Base-by-base conservation (phyloP, 1,139 yeast species). In the Kodamaea ohmeri region DNA sequence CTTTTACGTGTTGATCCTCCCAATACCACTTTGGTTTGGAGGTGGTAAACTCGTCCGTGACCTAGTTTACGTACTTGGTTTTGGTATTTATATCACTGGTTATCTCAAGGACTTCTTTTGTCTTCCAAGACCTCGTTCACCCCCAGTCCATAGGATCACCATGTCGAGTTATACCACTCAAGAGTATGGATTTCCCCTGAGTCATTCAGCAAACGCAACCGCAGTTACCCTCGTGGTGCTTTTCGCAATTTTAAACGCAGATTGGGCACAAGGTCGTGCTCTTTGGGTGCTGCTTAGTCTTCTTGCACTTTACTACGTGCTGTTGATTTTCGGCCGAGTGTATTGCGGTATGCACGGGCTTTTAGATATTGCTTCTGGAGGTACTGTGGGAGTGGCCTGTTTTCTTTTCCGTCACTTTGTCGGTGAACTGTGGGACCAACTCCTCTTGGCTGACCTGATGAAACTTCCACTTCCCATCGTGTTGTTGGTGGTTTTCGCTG, bases 311-410 rank as follows among this genome's bases (percentile, higher is more conserved):
- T 89, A 90, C 56, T 83, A 80, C 53, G 45, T 69, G 18, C 80
- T 94, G 8, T 67, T 92, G 46, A 76, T 86, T 1, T 60, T 78
- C 46, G 98, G 98, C 20, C 69, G 98, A 40, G 58, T 92, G 6
- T 92, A 92, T 61, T 90, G 97, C 59, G 98, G 98, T 4, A 92
- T 92, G 98, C 98, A 92, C 61, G 98, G 98, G 2, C 77, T 86
- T 45, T 63, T 86, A 22, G 98, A 92, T 57, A 69, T 92, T 4
- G 38, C 67, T 1, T 61, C 77, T 8, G 98, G 98, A 2, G 63
- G 79, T 0, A 0, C 73, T 0, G 67, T 88, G 19, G 98, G 98
- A 0, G 39, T 64, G 0, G 32, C 58, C 0, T 65, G 80, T 31
- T 73, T 73, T 38, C 36, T 68, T 9, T 55, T 69, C 26, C 61